Evolutionary conservation across 495 filamentous ascomycete genomes (phyloP).

Genomic region (Poronia punctata): DNA sequence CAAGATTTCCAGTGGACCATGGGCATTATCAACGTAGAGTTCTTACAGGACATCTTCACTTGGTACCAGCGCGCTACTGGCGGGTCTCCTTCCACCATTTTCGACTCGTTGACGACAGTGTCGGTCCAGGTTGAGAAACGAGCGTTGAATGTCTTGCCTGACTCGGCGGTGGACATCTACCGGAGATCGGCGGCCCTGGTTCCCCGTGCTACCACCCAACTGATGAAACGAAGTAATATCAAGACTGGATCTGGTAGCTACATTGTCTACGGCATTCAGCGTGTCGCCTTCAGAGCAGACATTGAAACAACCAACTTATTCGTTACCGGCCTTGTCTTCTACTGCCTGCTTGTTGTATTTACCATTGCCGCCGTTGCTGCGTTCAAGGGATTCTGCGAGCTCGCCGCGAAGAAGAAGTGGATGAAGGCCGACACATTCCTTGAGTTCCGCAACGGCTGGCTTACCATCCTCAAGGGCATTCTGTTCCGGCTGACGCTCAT

Average conservation of each 20-base stretch:
- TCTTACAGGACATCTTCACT: constrained; percentile 80
- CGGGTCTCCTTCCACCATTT: constrained; percentile 73
- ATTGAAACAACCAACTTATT: constrained; percentile 95
- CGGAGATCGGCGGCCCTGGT: constrained; percentile 42
- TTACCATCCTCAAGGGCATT: constrained; percentile 75
- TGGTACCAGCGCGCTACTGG: constrained; percentile 97
- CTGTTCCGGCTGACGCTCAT: constrained; percentile 87
- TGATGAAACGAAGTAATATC: constrained; percentile 39
- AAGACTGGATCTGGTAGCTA: constrained; percentile 47
- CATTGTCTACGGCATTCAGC: constrained; percentile 77
- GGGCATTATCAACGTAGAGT: constrained; percentile 85
- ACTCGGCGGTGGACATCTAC: constrained; percentile 33
- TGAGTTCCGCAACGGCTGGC: constrained; percentile 90
- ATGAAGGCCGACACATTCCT: constrained; percentile 84
- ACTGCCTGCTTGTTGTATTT: constrained; percentile 69
- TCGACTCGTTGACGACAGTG: constrained; percentile 63
- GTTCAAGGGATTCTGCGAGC: constrained; percentile 76
- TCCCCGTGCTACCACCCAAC: constrained; percentile 29
- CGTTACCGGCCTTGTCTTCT: constrained; percentile 85
- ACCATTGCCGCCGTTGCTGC: constrained; percentile 64
- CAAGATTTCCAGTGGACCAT: constrained; percentile 99
- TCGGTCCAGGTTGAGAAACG: constrained; percentile 81
- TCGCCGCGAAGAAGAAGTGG: constrained; percentile 60
- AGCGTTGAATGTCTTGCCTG: constrained; percentile 41
- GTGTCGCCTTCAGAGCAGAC: constrained; percentile 76